Evolutionary conservation across 176 grass and related monocot genomes (phyloP).

Genomic region (Eleusine indica): DNA sequence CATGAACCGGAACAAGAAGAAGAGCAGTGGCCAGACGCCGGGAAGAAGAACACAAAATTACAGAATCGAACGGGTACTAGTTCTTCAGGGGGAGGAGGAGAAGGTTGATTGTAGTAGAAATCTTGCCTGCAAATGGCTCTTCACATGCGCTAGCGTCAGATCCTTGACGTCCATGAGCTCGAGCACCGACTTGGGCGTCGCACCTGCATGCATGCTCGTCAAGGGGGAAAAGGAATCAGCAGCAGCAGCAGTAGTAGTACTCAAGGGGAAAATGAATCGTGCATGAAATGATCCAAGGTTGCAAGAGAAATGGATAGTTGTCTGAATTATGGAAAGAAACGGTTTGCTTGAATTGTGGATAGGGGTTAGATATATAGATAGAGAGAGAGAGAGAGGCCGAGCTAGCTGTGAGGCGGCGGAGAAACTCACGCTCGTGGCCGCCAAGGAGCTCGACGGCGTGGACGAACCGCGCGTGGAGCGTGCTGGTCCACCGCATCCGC

Average conservation of each 20-base stretch:
- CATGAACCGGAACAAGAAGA: constrained; percentile 3
- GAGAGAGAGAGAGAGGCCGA: not conserved
- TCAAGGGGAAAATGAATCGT: not conserved
- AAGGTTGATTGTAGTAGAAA: not conserved
- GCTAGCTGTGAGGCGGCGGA: too few species aligned
- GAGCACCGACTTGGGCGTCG: constrained; percentile 86
- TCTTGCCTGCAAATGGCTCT: constrained; percentile 91
- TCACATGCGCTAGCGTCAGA: constrained; percentile 95
- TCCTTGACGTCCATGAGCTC: constrained; percentile 99
- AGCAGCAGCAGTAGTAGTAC: not conserved
- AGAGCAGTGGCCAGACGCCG: not conserved
- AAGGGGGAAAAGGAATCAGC: not conserved
- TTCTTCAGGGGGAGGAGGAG: too few species aligned
- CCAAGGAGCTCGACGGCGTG: constrained; percentile 89
- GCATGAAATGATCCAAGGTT: constrained; percentile 22
- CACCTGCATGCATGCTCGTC: constrained; percentile 47
- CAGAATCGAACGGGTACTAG: constrained; percentile 5
- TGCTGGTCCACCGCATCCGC: constrained; percentile 91
- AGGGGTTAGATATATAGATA: too few species aligned
- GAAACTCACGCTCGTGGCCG: constrained; percentile 79
- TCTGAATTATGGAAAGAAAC: too few species aligned
- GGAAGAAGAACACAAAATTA: constrained; percentile 3
- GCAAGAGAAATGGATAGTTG: not conserved
- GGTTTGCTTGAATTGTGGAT: too few species aligned
- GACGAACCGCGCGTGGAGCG: constrained; percentile 83